phyloP scores from a whole-genome alignment of 2,329 filamentous ascomycete species.

The Amphichorda felina region DNA sequence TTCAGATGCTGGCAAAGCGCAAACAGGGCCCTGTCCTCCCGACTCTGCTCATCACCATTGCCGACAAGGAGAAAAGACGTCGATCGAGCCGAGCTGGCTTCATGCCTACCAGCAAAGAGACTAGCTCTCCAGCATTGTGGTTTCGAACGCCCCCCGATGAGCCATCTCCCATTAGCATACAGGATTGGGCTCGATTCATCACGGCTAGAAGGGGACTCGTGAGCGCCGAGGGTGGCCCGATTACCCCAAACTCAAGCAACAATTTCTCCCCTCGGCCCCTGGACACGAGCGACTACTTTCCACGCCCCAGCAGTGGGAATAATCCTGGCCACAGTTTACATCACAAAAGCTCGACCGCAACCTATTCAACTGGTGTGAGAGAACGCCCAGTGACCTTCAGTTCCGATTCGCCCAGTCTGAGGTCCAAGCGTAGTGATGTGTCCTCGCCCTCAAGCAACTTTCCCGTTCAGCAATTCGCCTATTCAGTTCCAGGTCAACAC shows the following conservation, averaged over 20 bases:
- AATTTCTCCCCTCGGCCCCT: slow-evolving; percentile 28
- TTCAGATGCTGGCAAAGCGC: slow-evolving; percentile 47
- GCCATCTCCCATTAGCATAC: slow-evolving; percentile 29
- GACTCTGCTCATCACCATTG: slow-evolving; percentile 45
- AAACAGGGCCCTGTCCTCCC: slow-evolving; percentile 49
- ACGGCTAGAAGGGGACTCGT: slow-evolving; percentile 29
- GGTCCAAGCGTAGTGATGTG: slow-evolving; percentile 50
- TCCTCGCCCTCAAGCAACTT: slow-evolving; percentile 44
- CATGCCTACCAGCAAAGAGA: slow-evolving; percentile 36
- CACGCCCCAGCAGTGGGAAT: slow-evolving; percentile 31
- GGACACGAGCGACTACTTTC: slow-evolving; percentile 27
- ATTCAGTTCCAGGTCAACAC: slow-evolving; percentile 28
- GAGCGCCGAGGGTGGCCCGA: slow-evolving; percentile 36
- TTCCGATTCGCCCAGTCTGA: slow-evolving; percentile 47
- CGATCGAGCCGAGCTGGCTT: slow-evolving; percentile 52
- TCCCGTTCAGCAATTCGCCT: slow-evolving; percentile 23
- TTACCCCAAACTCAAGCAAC: slow-evolving; percentile 37
- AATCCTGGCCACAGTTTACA: slow-evolving; percentile 25
- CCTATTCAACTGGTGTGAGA: slow-evolving; percentile 30
- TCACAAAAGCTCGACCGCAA: slow-evolving; percentile 35
- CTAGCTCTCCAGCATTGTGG: slow-evolving; percentile 35
- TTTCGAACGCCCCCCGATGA: slow-evolving; percentile 35
- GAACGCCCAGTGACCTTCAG: slow-evolving; percentile 39
- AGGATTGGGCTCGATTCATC: slow-evolving; percentile 48
- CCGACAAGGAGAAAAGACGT: slow-evolving; percentile 51